A percentile compares a stretch with the other conserved stretches of the same genome.
Evolutionary conservation across 1,139 yeast genomes (phyloP).

Genomic region (Yamadazyma songkhlaensis): DNA sequence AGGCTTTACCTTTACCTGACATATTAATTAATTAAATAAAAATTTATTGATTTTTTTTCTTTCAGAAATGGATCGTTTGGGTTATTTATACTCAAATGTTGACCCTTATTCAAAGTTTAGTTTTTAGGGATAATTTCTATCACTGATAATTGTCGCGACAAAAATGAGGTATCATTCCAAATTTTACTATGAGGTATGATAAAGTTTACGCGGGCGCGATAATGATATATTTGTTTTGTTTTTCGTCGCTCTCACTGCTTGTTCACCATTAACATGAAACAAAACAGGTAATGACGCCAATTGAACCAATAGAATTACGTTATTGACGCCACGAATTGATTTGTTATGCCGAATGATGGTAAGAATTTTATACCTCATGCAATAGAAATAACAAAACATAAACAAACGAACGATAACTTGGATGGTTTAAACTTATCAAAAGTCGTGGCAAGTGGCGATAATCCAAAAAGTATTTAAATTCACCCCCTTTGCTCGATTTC

Average conservation of each 20-base stretch:
- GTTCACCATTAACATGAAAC: too few species aligned
- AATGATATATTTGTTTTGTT: slow-evolving; percentile 1
- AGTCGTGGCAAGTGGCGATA: not conserved
- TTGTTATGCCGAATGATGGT: too few species aligned
- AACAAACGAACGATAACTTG: not conserved
- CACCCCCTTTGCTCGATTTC: slow-evolving; percentile 3
- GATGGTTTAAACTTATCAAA: not conserved
- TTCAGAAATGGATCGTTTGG: not conserved
- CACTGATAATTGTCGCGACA: too few species aligned
- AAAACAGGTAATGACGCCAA: not conserved
- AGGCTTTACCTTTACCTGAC: slow-evolving; percentile 99
- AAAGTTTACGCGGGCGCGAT: slow-evolving; percentile 2
- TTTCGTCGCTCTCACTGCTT: not conserved
- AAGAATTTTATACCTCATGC: too few species aligned
- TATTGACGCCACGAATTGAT: too few species aligned
- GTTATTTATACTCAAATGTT: slow-evolving; percentile 2
- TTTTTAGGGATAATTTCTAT: too few species aligned
- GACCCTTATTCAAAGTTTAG: not conserved
- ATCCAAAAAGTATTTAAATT: slow-evolving; percentile 4
- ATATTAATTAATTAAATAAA: slow-evolving; percentile 18
- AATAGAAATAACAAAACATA: not conserved
- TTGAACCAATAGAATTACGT: not conserved
- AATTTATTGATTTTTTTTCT: not conserved
- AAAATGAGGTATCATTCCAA: not conserved
- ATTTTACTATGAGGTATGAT: not conserved